Base-by-base conservation (phyloP, 768 basidiomycete species). In the Tremella fuciformis region DNA sequence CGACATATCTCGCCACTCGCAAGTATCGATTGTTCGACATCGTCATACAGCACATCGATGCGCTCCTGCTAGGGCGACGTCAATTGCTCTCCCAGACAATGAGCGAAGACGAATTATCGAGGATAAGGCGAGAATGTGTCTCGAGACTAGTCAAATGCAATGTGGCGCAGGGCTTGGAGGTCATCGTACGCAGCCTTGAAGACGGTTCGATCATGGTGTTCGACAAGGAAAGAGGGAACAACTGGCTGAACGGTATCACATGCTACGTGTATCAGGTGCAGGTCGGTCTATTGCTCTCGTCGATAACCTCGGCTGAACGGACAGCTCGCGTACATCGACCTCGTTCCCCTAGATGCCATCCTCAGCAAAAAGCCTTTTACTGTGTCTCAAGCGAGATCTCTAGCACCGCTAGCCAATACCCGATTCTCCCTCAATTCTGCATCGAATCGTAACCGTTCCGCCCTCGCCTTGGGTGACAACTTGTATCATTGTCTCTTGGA, bases 181-280 rank as follows among this genome's bases (percentile, higher is more conserved):
- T 98, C 60, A 92, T 98, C 66, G 93, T 98, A n/a, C 83, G 94
- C 19, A 91, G 97, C 79, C 89, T 93, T 25, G 85, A 84, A 1
- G 90, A 88, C 83, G 94, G 94, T 25, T 87, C 85, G 3, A 82
- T 98, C 21, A 89, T 92, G 34, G 87, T 86, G 2, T 88, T 91
- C n/a, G 91, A 94, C 66, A 84, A 88, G 16, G 88, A 91, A 67
- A 87, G 87, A 50, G 66, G 59, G 1, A 47, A 62, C 1, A 66
- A 58, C 39, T 73, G 69, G 64, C 62, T 68, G 22, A 56, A 57
- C 15, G 71, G 71, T 3, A 68, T 73, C 38, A 88, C 55, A 89
- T 76, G 85, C 87, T 41, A 88, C 89, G 85, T 73, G 1, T 65
- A 70, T 26, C 94, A 96, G 77, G 77, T 78, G 13, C 69, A 69